phyloP scores from a whole-genome alignment of 345 rosid species.

The Hypericum androsaemum region DNA sequence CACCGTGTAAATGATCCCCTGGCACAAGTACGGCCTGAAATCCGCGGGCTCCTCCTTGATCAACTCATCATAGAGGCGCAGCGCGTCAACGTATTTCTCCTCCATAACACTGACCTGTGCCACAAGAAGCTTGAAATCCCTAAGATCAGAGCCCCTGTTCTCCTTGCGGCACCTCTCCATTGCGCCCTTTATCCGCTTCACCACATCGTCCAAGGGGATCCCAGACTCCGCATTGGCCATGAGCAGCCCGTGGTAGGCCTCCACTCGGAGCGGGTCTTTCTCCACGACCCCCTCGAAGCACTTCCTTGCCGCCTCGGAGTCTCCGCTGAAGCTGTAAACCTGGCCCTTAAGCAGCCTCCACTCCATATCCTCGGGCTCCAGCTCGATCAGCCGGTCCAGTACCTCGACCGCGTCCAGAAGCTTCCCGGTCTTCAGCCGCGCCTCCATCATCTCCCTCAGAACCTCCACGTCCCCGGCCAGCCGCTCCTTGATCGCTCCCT shows the following conservation, averaged over 20 bases:
- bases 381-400: slow-evolving; percentile 50
- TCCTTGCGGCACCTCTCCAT: slow-evolving; percentile 71
- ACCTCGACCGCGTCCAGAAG: slow-evolving; percentile 47
- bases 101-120: slow-evolving; percentile 74
- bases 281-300: slow-evolving; percentile 53
- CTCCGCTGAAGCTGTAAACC: slow-evolving; percentile 48
- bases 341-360: slow-evolving; percentile 70
- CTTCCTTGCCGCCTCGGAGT: slow-evolving; percentile 41
- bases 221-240: slow-evolving; percentile 61
- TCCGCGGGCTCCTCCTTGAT: slow-evolving; percentile 87
- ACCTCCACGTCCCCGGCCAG: slow-evolving; percentile 38
- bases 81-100: slow-evolving; percentile 53
- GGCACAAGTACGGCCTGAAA: slow-evolving; percentile 85
- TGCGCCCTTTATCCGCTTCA: slow-evolving; percentile 50
- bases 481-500: slow-evolving; percentile 39
- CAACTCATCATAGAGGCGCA: slow-evolving; percentile 70
- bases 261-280: slow-evolving; percentile 68
- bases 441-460: slow-evolving; percentile 58
- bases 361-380: slow-evolving; percentile 70
- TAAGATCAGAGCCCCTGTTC: slow-evolving; percentile 43
- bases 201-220: slow-evolving; percentile 27
- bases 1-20: slow-evolving; percentile 72
- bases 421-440: slow-evolving; percentile 49
- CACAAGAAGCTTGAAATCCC: slow-evolving; percentile 71
- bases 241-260: slow-evolving; percentile 78